Evolutionary conservation across 768 basidiomycete genomes (phyloP).

Genomic region (Boletus sp.): DNA sequence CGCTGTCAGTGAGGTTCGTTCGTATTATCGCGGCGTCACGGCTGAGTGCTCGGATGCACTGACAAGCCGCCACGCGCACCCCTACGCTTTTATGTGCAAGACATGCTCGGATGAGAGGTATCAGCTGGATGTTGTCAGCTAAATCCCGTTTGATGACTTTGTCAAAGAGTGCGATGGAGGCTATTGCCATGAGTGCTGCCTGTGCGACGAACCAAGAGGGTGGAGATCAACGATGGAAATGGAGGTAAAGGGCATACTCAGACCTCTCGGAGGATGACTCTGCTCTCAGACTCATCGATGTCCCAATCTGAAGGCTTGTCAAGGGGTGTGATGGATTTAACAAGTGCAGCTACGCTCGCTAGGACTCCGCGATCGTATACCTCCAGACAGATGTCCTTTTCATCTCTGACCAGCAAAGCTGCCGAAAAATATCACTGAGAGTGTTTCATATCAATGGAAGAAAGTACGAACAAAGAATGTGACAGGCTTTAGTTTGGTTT

Average conservation of each 20-base stretch:
- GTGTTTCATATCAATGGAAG: background rate
- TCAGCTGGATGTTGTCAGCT: slow-evolving; percentile 55
- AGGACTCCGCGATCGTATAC: slow-evolving; percentile 74
- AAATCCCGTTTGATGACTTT: slow-evolving; percentile 71
- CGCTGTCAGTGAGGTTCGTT: slow-evolving; percentile 83
- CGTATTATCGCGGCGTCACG: slow-evolving; percentile 77
- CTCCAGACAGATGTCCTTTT: slow-evolving; percentile 59
- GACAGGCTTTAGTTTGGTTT: slow-evolving; percentile 66
- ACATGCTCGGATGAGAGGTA: slow-evolving; percentile 52
- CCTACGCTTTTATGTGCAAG: slow-evolving; percentile 65
- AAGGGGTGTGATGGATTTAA: slow-evolving; percentile 53
- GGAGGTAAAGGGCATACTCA: slow-evolving; percentile 4
- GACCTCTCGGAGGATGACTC: slow-evolving; percentile 63
- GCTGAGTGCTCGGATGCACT: slow-evolving; percentile 77
- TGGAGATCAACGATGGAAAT: background rate
- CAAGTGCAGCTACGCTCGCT: slow-evolving; percentile 48
- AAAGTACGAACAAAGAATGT: slow-evolving; percentile 61
- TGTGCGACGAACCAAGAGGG: slow-evolving; percentile 25
- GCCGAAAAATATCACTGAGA: background rate
- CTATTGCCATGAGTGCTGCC: slow-evolving; percentile 74
- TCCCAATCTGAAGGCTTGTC: slow-evolving; percentile 52
- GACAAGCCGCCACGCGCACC: slow-evolving; percentile 84
- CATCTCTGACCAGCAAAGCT: slow-evolving; percentile 73
- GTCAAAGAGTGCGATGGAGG: slow-evolving; percentile 68
- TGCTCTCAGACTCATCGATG: slow-evolving; percentile 66